Base-by-base conservation (phyloP, 305 asterid genomes). In the Fraxinus dipetala region DNA sequence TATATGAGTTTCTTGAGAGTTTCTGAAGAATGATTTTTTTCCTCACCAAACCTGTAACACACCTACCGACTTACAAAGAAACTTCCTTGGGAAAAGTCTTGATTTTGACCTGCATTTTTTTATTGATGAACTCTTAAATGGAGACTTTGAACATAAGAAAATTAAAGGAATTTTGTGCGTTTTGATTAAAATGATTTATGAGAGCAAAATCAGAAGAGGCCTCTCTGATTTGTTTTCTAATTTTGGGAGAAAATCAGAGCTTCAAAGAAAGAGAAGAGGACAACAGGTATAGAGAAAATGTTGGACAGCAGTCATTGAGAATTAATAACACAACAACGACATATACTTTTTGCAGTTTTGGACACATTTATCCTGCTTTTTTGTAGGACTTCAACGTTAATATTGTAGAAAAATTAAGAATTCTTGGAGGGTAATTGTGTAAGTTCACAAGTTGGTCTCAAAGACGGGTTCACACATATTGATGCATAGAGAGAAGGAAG, bases 41-140 rank as follows among this genome's bases (percentile, higher is more conserved):
- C 54, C 65, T 54, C 65, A 54, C 32, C 79, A 3, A 10, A 74
- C 65, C 77, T 43, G 31, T 45, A 79, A 81, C 51, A 54, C 26
- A 54, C 65, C 65, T 54, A 54, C 65, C 26, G 54, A 43, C 54
- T 18, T 54, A 6, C 65, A n/a, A n/a, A 54, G 65, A 54, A 54
- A 54, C 65, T 6, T n/a, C 24, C 24, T 54, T 54, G 11, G 22
- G 24, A 54, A n/a, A 54, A 54, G 65, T 54, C 26, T 54, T 54
- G 65, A 54, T 54, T 54, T 54, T 54, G 65, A 54, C 65, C 65
- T 54, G 65, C 3, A 54, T 5, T 54, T 51, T n/a, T 54, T 54
- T 54, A n/a, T 5, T n/a, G 26, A 54, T 54, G 65, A 54, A 54
- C 65, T 54, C 69, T 67, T 30, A 0, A 32, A 36, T 80, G 83